These are phyloP conservation scores for Wickerhamiella pararugosa DNA, from an alignment of 1,139 yeast species.

Conservation along the genomic window DNA sequence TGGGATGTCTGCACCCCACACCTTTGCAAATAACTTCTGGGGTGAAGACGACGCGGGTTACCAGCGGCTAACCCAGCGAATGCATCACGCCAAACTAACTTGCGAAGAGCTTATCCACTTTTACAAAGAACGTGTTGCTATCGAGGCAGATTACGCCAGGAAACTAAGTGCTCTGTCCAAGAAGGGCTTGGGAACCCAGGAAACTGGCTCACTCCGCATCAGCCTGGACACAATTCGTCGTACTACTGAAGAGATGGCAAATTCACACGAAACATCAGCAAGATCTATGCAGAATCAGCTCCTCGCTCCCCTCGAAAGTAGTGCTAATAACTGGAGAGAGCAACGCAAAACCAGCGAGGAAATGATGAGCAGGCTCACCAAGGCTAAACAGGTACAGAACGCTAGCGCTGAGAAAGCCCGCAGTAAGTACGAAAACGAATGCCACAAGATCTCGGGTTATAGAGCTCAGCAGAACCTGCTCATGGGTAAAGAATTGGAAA, in stretches of 20 bases:
- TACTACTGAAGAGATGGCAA: conserved; percentile 40
- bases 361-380: conserved; percentile 30
- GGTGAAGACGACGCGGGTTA: conserved; percentile 39
- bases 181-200: conserved; percentile 41
- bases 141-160: conserved; percentile 62
- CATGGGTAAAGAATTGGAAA: conserved; percentile 66
- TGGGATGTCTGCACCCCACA: conserved; percentile 5
- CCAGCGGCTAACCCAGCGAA: conserved; percentile 32
- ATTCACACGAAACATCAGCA: conserved; percentile 34
- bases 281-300: conserved; percentile 30
- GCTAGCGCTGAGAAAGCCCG: conserved; percentile 31
- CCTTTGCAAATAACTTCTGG: conserved; percentile 39
- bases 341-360: conserved; percentile 34
- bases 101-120: conserved; percentile 31
- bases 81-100: conserved; percentile 36
- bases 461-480: conserved; percentile 54
- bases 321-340: conserved; percentile 30
- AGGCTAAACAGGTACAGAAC: conserved; percentile 28
- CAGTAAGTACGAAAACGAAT: conserved; percentile 42
- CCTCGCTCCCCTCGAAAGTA: conserved; percentile 31
- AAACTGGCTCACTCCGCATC: conserved; percentile 41
- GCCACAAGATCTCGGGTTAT: conserved; percentile 42
- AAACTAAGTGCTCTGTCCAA: conserved; percentile 31
- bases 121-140: conserved; percentile 34
- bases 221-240: conserved; percentile 43